Percentiles rank a stretch among this genome's conserved stretches.
These are phyloP conservation scores for Aquilaria malaccensis DNA, from an alignment of 345 rosid species.

Conservation along the genomic window DNA sequence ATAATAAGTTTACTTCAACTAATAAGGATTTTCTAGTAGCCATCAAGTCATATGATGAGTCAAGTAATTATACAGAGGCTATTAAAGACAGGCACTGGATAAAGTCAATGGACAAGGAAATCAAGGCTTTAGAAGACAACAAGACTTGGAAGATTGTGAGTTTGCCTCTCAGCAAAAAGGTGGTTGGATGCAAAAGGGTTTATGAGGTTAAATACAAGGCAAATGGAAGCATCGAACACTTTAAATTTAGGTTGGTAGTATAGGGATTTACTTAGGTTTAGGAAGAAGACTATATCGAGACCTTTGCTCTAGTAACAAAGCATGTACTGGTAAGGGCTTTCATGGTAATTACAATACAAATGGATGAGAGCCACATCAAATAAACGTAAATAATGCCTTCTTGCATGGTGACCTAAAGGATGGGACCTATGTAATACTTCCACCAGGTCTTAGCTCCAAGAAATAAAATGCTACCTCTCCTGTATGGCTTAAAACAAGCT, in stretches of 20 bases:
- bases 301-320: neutral
- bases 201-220: neutral
- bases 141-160: neutral
- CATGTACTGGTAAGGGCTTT: neutral
- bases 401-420: neutral
- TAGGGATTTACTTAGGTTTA: neutral
- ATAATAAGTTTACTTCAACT: too few species aligned
- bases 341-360: neutral
- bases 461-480: too few species aligned
- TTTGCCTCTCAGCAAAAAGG: neutral
- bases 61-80: neutral
- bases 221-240: neutral
- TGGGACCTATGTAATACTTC: neutral
- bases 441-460: neutral
- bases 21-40: too few species aligned
- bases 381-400: neutral
- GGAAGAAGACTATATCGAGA: neutral
- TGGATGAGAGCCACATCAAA: neutral
- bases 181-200: neutral
- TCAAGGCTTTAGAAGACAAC: neutral
- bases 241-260: neutral
- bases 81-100: neutral
- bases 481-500: neutral
- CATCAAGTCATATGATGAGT: neutral
- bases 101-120: neutral